A percentile compares a stretch with the other conserved stretches of the same genome.
phyloP scores from a whole-genome alignment of 75 land plant species.

The Larix kaempferi region DNA sequence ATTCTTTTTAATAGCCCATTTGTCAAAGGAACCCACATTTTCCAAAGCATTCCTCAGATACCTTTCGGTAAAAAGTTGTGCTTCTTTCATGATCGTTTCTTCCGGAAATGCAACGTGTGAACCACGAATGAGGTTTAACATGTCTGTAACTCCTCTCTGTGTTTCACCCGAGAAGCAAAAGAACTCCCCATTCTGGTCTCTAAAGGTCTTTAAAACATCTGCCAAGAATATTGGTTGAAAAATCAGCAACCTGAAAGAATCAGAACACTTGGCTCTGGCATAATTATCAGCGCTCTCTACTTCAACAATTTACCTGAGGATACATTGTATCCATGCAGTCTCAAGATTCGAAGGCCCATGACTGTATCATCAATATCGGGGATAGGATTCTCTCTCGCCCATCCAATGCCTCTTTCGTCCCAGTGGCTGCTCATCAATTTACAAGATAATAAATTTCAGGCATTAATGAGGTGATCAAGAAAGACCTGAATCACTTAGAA shows the following conservation, averaged over 20 bases:
- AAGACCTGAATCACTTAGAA: background rate
- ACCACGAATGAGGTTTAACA: conserved; percentile 11
- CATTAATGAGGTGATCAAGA: too few relatives aligned
- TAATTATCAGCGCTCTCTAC: background rate
- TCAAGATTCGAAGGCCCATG: conserved; percentile 24
- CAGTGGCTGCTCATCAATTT: conserved; percentile 10
- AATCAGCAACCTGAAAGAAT: background rate
- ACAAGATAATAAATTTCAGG: background rate
- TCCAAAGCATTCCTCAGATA: background rate
- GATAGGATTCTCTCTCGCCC: conserved; percentile 23
- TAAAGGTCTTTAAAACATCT: conserved; percentile 21
- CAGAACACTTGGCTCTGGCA: background rate
- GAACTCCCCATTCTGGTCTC: conserved; percentile 19
- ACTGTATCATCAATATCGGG: conserved; percentile 27
- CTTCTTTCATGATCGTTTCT: too few relatives aligned
- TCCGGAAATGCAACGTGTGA: too few relatives aligned
- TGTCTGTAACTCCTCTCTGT: conserved; percentile 14
- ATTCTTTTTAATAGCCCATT: background rate
- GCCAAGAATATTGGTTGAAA: background rate
- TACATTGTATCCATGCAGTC: conserved; percentile 26
- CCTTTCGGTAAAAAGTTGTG: too few relatives aligned
- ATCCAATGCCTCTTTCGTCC: conserved; percentile 27
- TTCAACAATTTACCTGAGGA: conserved; percentile 14
- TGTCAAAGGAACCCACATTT: conserved; percentile 12
- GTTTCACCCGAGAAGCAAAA: conserved; percentile 27